Evolutionary conservation across 78 protist genomes (phyloP).

Genomic region (Dictyostelium intermedium): DNA sequence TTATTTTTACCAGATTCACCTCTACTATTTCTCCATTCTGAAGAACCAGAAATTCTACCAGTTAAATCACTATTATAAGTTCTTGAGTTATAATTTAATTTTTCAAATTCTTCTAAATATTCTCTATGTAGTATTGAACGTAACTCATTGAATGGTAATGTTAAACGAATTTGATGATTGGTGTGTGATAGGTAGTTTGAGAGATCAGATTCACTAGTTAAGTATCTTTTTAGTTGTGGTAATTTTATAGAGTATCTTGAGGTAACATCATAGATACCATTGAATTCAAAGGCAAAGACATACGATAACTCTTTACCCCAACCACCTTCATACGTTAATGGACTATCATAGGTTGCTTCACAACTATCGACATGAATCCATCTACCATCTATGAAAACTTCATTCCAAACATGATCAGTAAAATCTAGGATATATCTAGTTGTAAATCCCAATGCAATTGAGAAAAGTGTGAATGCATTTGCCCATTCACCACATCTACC

Average conservation of each 20-base stretch:
- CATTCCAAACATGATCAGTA: constrained; percentile 97
- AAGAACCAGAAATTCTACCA: constrained; percentile 39
- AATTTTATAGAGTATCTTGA: constrained; percentile 56
- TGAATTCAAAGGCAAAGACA: constrained; percentile 86
- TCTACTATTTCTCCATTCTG: constrained; percentile 44
- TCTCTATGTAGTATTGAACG: constrained; percentile 1
- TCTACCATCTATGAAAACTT: constrained; percentile 58
- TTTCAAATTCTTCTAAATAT: neutral
- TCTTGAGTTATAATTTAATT: neutral
- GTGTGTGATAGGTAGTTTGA: neutral
- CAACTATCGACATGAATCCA: constrained; percentile 88
- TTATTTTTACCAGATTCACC: constrained; percentile 20
- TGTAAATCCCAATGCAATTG: constrained; percentile 81
- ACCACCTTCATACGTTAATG: constrained; percentile 89
- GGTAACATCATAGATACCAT: constrained; percentile 70
- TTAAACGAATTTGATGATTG: constrained; percentile 1
- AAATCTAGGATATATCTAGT: constrained; percentile 88
- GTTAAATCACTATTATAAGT: neutral
- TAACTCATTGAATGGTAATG: neutral
- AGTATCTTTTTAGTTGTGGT: neutral
- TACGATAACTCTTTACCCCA: constrained; percentile 92
- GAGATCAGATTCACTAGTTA: constrained; percentile 15
- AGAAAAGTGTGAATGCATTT: constrained; percentile 85
- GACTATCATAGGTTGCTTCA: constrained; percentile 77
- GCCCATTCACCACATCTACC: constrained; percentile 97